Percentiles rank a stretch among this genome's conserved stretches.
Conservation (phyloP, 129 eudicot species). For the Sambucus nigra region DNA sequence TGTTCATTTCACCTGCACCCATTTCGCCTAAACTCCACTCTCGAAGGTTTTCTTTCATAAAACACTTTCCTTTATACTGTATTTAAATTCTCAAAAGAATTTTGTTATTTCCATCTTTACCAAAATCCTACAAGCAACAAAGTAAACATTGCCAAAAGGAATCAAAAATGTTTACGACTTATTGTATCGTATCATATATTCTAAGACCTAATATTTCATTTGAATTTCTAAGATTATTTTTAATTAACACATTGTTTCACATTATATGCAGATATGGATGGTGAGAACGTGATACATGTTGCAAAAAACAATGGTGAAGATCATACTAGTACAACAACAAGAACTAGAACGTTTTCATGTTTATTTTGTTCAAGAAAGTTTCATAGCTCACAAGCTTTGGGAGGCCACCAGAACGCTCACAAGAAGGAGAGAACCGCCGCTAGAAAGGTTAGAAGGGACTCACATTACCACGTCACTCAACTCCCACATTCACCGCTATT, state of each 20-base stretch:
- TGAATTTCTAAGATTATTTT: not conserved
- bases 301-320: slow-evolving; percentile 24
- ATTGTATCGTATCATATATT: not conserved
- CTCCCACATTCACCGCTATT: slow-evolving; percentile 42
- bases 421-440: slow-evolving; percentile 75
- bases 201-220: not conserved
- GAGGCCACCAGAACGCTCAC: slow-evolving; percentile 94
- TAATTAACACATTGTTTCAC: not conserved
- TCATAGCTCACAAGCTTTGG: slow-evolving; percentile 78
- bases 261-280: slow-evolving; percentile 44
- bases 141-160: no score
- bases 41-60: not conserved
- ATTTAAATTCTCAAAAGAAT: no score
- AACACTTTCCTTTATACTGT: not conserved
- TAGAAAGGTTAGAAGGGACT: slow-evolving; percentile 45
- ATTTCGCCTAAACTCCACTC: not conserved
- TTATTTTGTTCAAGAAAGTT: slow-evolving; percentile 81
- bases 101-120: no score
- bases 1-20: not conserved
- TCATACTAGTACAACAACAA: slow-evolving; percentile 5
- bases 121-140: no score
- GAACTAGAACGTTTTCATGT: slow-evolving; percentile 50
- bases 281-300: slow-evolving; percentile 23
- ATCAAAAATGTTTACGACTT: no score
- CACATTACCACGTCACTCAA: slow-evolving; percentile 12